Evolutionary conservation across 2,329 filamentous ascomycete genomes (phyloP), one percentile per base, ranked within the genome.

Genomic region (Drechslerella coelobrocha): DNA sequence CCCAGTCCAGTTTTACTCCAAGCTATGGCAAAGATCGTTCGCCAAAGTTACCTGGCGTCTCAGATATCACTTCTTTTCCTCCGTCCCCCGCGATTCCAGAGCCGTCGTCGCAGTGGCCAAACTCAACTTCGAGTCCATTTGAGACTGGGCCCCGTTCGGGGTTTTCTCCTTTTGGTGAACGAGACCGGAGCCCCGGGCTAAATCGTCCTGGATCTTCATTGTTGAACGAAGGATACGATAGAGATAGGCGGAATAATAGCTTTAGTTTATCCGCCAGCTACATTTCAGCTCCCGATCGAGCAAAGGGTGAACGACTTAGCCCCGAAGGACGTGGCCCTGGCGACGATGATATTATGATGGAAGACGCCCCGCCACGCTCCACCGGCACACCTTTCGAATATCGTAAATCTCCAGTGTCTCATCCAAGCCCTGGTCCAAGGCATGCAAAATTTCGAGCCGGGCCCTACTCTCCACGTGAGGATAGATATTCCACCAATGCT

Each of bases 331-430:
- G 57, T 23, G 60, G 59, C 24, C 61, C 48, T 39, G 63, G 31
- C 7, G 59, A 63, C 27, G 66, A 71, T 8, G 66, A 71, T 51
- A 63, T 71, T n/a, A 45, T 60, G 6, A 71, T 71, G 66, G 66
- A 71, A 2, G 66, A 71, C 26, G 66, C 48, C 2, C 66, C 66
- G 7, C 59, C 53, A 31, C 66, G 66, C 19, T 56, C 59, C 14
- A 47, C 21, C 4, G 59, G 66, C 5, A 47, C 61, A 34, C 61
- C 53, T n/a, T 71, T 63, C 21, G 66, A 71, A 34, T 71, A 71
- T 27, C 66, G 66, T 9, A 71, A 71, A 63, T 71, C 66, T 9
- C 66, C 66, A 21, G 66, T 54, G 14, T 52, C 66, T 2, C 66
- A 71, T 29, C 59, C 66, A n/a, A 71, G 66, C 31, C 66, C 66